A percentile compares a stretch with the other conserved stretches of the same genome.
Conservation (phyloP, 495 filamentous ascomycete genomes). For the Penicillium malachiteum region DNA sequence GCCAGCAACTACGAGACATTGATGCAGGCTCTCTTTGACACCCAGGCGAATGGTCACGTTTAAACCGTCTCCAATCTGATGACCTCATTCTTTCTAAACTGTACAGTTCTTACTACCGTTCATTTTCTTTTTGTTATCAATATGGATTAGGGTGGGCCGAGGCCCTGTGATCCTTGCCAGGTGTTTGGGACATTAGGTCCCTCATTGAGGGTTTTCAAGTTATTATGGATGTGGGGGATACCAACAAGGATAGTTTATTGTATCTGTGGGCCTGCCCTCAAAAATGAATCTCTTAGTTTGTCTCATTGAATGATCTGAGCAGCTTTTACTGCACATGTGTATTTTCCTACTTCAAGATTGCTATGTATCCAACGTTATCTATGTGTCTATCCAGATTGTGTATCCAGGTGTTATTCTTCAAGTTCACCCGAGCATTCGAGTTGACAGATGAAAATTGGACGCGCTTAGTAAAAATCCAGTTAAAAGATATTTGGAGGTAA, state of each 20-base stretch:
- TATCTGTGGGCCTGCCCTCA: slow-evolving; percentile 1
- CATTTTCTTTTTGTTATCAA: slow-evolving; percentile 4
- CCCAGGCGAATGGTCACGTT: slow-evolving; percentile 36
- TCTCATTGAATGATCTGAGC: background rate
- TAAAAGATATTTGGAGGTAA: too few species aligned
- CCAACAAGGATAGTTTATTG: slow-evolving; percentile 10
- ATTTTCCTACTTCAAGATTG: too few species aligned
- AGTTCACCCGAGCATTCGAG: too few species aligned
- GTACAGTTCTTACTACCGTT: slow-evolving; percentile 16
- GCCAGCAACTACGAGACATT: slow-evolving; percentile 37
- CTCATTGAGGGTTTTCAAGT: slow-evolving; percentile 3
- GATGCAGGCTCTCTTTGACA: slow-evolving; percentile 39
- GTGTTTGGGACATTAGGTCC: slow-evolving; percentile 18
- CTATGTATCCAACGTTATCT: too few species aligned
- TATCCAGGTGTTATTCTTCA: too few species aligned
- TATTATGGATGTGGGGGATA: slow-evolving; percentile 20
- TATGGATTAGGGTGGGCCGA: slow-evolving; percentile 3
- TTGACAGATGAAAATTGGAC: too few species aligned
- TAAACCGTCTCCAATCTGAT: slow-evolving; percentile 13
- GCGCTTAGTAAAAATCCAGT: too few species aligned
- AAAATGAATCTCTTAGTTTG: slow-evolving; percentile 14
- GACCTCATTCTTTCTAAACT: slow-evolving; percentile 13
- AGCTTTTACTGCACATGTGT: background rate
- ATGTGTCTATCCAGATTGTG: too few species aligned
- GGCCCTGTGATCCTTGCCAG: slow-evolving; percentile 1